phyloP scores from a whole-genome alignment of 305 asterid species.

The Solanum hybrid region DNA sequence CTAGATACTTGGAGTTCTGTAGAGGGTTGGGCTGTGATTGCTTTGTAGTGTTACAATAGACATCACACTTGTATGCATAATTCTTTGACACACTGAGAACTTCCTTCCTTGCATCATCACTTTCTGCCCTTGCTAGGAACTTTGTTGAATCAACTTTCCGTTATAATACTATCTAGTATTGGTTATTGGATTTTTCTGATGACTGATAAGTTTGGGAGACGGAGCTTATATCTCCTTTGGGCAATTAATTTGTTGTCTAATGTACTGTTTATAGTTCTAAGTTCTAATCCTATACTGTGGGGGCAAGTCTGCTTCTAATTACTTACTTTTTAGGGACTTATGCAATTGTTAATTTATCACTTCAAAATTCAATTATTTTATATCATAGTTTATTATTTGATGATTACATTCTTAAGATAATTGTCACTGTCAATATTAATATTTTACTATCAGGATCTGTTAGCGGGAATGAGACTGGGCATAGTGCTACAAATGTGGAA shows the following conservation, averaged over 20 bases:
- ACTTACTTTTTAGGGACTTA: not conserved
- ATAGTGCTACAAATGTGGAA: conserved; percentile 23
- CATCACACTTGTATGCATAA: not conserved
- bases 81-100: not conserved
- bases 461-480: conserved; percentile 26
- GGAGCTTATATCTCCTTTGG: not conserved
- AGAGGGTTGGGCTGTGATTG: not conserved
- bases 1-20: not conserved
- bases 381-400: not conserved
- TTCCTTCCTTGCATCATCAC: not conserved
- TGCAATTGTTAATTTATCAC: not conserved
- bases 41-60: not conserved
- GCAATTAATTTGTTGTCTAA: not conserved
- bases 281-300: not conserved
- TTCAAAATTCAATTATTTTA: not conserved
- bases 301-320: not conserved
- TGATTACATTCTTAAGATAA: not conserved
- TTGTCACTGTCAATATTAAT: conserved; percentile 19
- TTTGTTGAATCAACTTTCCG: not conserved
- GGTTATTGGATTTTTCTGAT: not conserved
- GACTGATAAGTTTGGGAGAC: not conserved
- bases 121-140: not conserved
- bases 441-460: conserved; percentile 41
- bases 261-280: not conserved
- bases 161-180: not conserved